Percentiles rank a stretch among this genome's conserved stretches.
Conservation (phyloP, 129 eudicot genomes). For the Deinandra increscens region DNA sequence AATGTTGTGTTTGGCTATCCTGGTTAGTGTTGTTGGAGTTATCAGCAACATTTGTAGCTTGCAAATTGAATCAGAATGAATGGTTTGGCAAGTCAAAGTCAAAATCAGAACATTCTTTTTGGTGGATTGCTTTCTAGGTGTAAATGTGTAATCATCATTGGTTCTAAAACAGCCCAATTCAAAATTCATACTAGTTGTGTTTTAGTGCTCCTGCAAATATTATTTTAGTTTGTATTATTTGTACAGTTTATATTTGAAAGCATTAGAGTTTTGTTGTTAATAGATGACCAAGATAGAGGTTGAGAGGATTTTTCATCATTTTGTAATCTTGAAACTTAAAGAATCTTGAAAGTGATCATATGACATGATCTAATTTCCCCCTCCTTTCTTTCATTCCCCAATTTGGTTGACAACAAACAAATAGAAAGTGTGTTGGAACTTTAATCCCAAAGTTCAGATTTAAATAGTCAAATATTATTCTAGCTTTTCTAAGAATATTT, state of each 20-base stretch:
- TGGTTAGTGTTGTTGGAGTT: constrained; percentile 77
- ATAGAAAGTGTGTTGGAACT: constrained; percentile 23
- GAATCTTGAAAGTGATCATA: background rate
- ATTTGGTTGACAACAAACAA: constrained; percentile 16
- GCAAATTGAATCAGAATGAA: constrained; percentile 42
- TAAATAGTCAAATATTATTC: background rate
- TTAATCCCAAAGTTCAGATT: constrained; percentile 26
- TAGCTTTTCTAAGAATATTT: constrained; percentile 4
- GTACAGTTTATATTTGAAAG: background rate
- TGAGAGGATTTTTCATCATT: background rate
- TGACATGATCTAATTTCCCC: constrained; percentile 8
- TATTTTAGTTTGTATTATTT: background rate
- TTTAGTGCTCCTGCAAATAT: background rate
- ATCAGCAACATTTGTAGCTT: constrained; percentile 67
- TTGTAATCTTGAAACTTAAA: background rate
- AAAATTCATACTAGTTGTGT: constrained; percentile 15
- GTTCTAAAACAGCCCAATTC: constrained; percentile 8
- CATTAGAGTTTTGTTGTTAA: background rate
- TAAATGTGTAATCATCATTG: background rate
- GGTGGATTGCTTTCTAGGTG: constrained; percentile 8
- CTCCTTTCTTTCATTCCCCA: constrained; percentile 18
- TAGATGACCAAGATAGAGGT: constrained; percentile 4
- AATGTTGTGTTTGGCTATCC: constrained; percentile 59
- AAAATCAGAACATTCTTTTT: constrained; percentile 1
- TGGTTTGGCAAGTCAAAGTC: constrained; percentile 2